Evolutionary conservation across 139 green algal species (phyloP), one percentile per base, ranked within the genome.

Genomic region (Raphidocelis subcapitata): DNA sequence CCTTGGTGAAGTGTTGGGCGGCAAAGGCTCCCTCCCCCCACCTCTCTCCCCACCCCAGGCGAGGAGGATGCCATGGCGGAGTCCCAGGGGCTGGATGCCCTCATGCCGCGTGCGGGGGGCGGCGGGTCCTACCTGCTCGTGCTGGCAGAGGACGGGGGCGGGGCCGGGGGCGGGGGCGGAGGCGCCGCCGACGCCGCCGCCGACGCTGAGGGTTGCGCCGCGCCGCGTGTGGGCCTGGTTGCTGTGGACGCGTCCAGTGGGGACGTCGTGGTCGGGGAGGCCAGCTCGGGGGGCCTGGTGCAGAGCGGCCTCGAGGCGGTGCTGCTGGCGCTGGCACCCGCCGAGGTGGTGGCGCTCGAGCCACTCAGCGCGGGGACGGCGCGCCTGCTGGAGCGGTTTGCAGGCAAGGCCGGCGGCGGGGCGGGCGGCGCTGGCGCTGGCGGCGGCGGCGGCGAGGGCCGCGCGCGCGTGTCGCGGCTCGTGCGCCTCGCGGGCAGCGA

Each of bases 221-320:
- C 28, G 31, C 35, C 33, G 28, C 14, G 74, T 18, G 35, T 93
- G 31, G 90, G 83, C 14, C 37, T 97, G 14, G 77, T 95, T 24
- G 91, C 90, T 2, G 76, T 98, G 41, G 93, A 98, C 65, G 82
- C 79, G 29, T 80, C 75, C 54, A 94, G 87, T 3, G 93, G 89
- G 1, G 84, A 90, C 52, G 84, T 95, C 31, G 75, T 89, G 36
- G 85, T 87, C 10, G 70, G 64, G 1, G 36, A 88, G 63, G 90
- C 92, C 73, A 80, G 78, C 76, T 83, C 26, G 41, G 41, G 41
- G n/a, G n/a, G n/a, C 8, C 41, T 49, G 26, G 65, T n/a, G 65
- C 55, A 32, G 26, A 52, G 64, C 64, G 26, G 64, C 64, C 78
- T 97, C 21, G 91, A 97, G 74, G 72, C 82, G 10, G 57, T 66